Conservation (phyloP, 1,284 basidiomycete genomes). For the Ustilago hordei region DNA sequence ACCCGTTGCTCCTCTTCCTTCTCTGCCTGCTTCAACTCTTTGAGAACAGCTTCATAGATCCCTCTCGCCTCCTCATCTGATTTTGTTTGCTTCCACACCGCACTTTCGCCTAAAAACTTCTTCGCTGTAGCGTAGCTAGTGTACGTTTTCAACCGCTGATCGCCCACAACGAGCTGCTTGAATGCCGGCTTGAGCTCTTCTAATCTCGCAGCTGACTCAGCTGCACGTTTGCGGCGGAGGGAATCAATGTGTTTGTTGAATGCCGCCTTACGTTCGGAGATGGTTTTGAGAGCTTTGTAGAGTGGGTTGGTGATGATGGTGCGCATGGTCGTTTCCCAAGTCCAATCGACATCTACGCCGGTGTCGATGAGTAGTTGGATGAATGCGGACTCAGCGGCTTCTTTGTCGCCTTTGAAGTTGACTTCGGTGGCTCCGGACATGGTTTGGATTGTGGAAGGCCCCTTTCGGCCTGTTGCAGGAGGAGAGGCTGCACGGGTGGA, state of each 20-base stretch:
- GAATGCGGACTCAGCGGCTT: constrained; percentile 94
- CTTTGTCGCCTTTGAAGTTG: constrained; percentile 77
- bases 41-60: constrained; percentile 49
- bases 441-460: constrained; percentile 11
- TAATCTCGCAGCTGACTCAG: constrained; percentile 37
- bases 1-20: constrained; percentile 34
- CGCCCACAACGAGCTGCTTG: constrained; percentile 27
- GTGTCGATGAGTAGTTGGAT: constrained; percentile 86
- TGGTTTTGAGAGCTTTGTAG: constrained; percentile 91
- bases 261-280: constrained; percentile 92
- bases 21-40: constrained; percentile 50
- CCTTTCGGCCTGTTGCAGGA: neutral
- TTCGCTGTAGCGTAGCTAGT: constrained; percentile 54
- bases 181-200: constrained; percentile 55
- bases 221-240: constrained; percentile 52
- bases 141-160: constrained; percentile 56
- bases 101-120: constrained; percentile 33
- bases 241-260: constrained; percentile 72
- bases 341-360: constrained; percentile 89
- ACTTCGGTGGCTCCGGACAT: constrained; percentile 35
- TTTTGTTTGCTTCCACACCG: constrained; percentile 43
- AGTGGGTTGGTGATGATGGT: constrained; percentile 97
- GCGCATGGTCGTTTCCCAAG: constrained; percentile 98
- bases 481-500: constrained; percentile 1
- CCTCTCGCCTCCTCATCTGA: constrained; percentile 49